Base-by-base conservation (phyloP, 192 early-diverging fungal genomes). In the Pilobolus umbonatus region DNA sequence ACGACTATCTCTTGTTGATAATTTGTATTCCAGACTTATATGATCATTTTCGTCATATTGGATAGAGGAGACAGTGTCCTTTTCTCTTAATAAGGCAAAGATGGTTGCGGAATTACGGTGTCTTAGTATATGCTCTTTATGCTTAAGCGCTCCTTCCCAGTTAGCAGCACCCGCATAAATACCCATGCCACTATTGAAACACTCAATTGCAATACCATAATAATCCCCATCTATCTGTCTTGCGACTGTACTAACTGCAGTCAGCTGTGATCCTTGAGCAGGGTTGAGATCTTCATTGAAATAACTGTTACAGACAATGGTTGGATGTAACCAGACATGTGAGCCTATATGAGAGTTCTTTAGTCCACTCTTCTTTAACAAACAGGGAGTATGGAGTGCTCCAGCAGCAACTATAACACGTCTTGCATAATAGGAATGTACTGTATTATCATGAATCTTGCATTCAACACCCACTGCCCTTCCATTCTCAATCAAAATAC, bases 291-390 rank as follows among this genome's bases (percentile, higher is more conserved):
- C 52, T 31, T 73, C 60, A 42, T 81, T 57, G 55, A 54, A 54
- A 57, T 85, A 85, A 8, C 86, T 87, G 66, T 82, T 79, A 34
- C 80, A 74, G 42, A 75, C 45, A 12, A 55, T 42, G n/a, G 72
- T 76, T 22, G 88, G 89, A 55, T 91, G 88, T 9, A 88, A 59
- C 31, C 68, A 59, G 39, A 91, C 67, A 55, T 88, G 62, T 4
- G 73, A 56, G 22, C 89, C 89, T 61, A 91, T 83, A 65, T 88
- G 61, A 19, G 61, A 65, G 62, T 88, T 89, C 48, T 78, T 82
- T 39, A 91, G 62, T 35, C 85, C 85, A 53, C 79, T 82, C 12
- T 82, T 68, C 24, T 67, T 58, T 48, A 91, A 63, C 3, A 91
- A 38, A n/a, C 79, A 73, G 2, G 89, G 88, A 0, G 80, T 75